Conservation (phyloP, 2,329 filamentous ascomycete genomes). For the Emmonsiellopsis sp. region DNA sequence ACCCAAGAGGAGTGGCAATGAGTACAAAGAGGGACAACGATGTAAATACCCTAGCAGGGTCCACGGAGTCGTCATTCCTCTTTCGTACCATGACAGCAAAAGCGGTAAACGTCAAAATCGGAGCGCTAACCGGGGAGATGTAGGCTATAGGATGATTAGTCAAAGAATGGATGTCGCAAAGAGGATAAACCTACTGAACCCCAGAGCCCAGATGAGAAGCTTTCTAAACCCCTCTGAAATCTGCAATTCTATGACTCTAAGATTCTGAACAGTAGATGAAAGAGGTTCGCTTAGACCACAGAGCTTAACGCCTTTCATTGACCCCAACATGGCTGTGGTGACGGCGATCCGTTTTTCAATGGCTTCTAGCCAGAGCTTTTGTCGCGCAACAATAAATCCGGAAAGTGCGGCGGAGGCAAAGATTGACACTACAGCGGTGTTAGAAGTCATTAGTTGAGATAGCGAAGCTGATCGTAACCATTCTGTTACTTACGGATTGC, state of each 20-base stretch:
- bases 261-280: constrained; percentile 27
- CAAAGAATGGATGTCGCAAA: constrained; percentile 10
- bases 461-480: neutral
- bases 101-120: constrained; percentile 38
- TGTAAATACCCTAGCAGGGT: neutral
- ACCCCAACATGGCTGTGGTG: constrained; percentile 40
- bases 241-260: constrained; percentile 33
- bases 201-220: constrained; percentile 35
- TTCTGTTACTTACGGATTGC: constrained; percentile 26
- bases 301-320: constrained; percentile 46
- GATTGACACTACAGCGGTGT: neutral
- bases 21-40: neutral
- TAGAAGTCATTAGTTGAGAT: neutral
- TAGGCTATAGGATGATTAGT: constrained; percentile 20
- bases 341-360: constrained; percentile 42
- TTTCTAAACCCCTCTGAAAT: constrained; percentile 34
- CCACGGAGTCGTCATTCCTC: neutral
- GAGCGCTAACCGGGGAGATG: constrained; percentile 34
- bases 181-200: constrained; percentile 23
- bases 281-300: constrained; percentile 38
- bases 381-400: constrained; percentile 28
- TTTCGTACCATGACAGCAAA: constrained; percentile 32
- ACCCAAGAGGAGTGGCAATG: neutral
- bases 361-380: constrained; percentile 42
- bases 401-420: neutral